Evolutionary conservation across 345 rosid genomes (phyloP), one percentile per base, ranked within the genome.

Genomic region (Nasturtium officinale): DNA sequence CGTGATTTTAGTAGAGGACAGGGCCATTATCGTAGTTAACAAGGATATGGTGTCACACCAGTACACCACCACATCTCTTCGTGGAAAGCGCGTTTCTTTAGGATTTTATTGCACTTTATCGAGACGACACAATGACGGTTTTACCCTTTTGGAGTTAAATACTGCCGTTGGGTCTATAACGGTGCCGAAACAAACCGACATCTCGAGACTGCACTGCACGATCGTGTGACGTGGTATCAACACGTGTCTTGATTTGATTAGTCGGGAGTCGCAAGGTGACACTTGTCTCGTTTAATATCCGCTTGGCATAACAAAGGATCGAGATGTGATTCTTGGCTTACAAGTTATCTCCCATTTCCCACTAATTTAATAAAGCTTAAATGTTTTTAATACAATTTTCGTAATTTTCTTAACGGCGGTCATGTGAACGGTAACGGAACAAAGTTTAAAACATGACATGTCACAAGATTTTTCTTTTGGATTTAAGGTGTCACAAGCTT

Each of bases 251-350:
- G 0, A 0, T 18, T 5, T 76, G 7, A 69, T 63, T 76, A 46
- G 75, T 46, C 25, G 28, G n/a, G 1, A 61, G 26, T 5, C 18
- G 48, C 5, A 12, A 7, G 7, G 11, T 9, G 79, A 69, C 79
- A 76, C 54, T 61, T 76, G 79, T 21, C 38, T 26, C 60, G 13
- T 47, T 29, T 55, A 11, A 0, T 56, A 38, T 64, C 79, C 71
- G 70, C 66, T 63, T 69, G 79, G 79, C 75, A 63, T 3, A 47
- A 46, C n/a, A 23, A 30, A 66, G 43, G 74, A 17, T 12, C 42
- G 69, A 15, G 63, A 33, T 18, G 35, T 62, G n/a, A 69, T 62
- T 6, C 79, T 76, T 76, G 64, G 64, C 71, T 9, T 69, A 55
- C 59, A 76, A 76, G 75, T 69, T 62, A 69, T 55, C 28, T 18